Evolutionary conservation across 176 grass and related monocot genomes (phyloP).

Genomic region (Avena sativa): DNA sequence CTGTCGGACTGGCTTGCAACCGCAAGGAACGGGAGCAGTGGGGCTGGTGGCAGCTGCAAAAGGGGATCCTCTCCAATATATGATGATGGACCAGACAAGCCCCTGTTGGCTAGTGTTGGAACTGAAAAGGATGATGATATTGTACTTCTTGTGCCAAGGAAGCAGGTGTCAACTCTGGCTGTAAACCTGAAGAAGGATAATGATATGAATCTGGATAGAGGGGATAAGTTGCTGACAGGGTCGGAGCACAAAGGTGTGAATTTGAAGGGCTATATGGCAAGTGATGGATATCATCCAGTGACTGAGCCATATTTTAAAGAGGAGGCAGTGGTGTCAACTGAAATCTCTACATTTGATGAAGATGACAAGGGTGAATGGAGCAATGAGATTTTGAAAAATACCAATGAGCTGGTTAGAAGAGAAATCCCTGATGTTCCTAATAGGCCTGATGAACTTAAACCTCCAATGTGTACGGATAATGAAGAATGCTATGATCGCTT

Average conservation of each 20-base stretch:
- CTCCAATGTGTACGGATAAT: neutral
- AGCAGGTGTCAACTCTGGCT: slow-evolving; percentile 25
- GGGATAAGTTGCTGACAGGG: neutral
- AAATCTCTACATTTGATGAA: slow-evolving; percentile 17
- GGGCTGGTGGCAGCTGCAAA: slow-evolving; percentile 15
- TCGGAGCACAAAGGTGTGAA: slow-evolving; percentile 19
- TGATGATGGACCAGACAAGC: slow-evolving; percentile 28
- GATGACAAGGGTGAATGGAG: slow-evolving; percentile 17
- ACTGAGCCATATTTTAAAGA: slow-evolving; percentile 15
- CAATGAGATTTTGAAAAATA: neutral
- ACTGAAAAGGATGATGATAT: slow-evolving; percentile 49
- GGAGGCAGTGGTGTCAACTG: neutral
- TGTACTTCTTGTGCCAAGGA: slow-evolving; percentile 49
- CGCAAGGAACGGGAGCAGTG: slow-evolving; percentile 38
- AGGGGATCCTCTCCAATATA: slow-evolving; percentile 29
- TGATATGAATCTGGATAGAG: slow-evolving; percentile 4
- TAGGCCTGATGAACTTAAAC: slow-evolving; percentile 3
- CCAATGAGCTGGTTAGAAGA: slow-evolving; percentile 4
- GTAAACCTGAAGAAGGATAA: slow-evolving; percentile 20
- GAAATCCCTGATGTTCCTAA: slow-evolving; percentile 13
- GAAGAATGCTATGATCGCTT: slow-evolving; percentile 22
- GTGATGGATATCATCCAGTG: neutral
- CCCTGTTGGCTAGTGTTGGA: slow-evolving; percentile 39
- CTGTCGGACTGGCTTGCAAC: slow-evolving; percentile 56
- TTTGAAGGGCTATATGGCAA: slow-evolving; percentile 21